Percentiles rank a stretch among this genome's conserved stretches.
phyloP scores from a whole-genome alignment of 139 green algal species.

The Limnomonas spitsbergensis region DNA sequence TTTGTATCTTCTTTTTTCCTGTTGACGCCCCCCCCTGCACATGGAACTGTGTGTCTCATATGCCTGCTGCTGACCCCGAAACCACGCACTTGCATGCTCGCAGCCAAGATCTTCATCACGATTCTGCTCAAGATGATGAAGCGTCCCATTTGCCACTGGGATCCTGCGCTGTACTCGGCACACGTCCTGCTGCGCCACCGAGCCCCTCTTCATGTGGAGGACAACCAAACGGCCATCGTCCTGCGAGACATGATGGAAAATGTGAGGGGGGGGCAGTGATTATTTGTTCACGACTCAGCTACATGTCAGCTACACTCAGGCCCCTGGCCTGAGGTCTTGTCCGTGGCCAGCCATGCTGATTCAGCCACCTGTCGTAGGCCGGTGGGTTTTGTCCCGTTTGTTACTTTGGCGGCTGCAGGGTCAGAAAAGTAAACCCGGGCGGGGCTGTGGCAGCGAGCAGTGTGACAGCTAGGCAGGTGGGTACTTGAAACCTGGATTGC shows the following conservation, averaged over 20 bases:
- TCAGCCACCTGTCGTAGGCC: background rate
- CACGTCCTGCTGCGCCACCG: constrained; percentile 39
- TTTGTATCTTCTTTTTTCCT: too few relatives aligned
- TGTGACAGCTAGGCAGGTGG: too few relatives aligned
- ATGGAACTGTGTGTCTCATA: too few relatives aligned
- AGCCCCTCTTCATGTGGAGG: constrained; percentile 13
- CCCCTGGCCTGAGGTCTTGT: background rate
- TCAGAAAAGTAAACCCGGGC: too few relatives aligned
- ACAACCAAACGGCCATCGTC: constrained; percentile 27
- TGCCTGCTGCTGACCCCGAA: too few relatives aligned
- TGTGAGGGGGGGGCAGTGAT: background rate
- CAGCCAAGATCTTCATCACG: constrained; percentile 34
- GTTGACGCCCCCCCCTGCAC: too few relatives aligned
- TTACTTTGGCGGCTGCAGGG: background rate
- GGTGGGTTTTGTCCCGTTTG: background rate
- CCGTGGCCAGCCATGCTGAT: too few relatives aligned
- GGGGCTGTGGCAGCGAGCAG: too few relatives aligned
- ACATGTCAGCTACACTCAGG: background rate
- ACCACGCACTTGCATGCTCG: too few relatives aligned
- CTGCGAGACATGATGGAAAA: constrained; percentile 32
- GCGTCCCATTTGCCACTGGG: constrained; percentile 30
- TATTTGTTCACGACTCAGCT: too few relatives aligned
- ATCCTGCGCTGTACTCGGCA: constrained; percentile 30
- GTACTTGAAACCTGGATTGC: too few relatives aligned
- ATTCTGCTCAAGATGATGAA: constrained; percentile 25